Base-by-base conservation (phyloP, 352 stramenopile genomes). In the Globisporangium irregulare region DNA sequence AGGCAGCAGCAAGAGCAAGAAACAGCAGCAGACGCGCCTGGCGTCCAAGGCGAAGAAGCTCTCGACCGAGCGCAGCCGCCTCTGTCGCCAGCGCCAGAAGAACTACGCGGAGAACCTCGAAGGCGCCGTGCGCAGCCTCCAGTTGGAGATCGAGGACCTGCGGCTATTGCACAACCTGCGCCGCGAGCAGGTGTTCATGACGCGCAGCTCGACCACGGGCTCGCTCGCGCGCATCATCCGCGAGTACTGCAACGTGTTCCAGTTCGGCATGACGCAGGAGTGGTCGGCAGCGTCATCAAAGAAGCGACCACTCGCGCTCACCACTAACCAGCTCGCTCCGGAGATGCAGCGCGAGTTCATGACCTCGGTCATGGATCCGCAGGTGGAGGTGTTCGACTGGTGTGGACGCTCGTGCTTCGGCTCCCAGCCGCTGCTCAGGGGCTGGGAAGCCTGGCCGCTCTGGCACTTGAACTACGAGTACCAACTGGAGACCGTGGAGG, bases 361-460 rank as follows among this genome's bases (percentile, higher is more conserved):
- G 15, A 74, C 62, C 43, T 73, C 62, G 55, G 64, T 83, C 25
- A 85, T 85, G 75, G 73, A 80, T 41, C 69, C 72, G 54, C 71
- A 69, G 46, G 73, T 83, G 3, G 59, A 77, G 57, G 73, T 85
- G 6, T 79, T 74, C 46, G 75, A 85, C 69, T 85, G 78, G 78
- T 72, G 68, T 25, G 78, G 76, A 2, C 75, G 72, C 59, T 78
- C 72, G 34, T 66, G 73, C 9, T 56, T 80, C 10, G 77, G 77
- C 15, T 55, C 65, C 8, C 72, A 64, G 48, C 73, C 72, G 22
- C 65, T 85, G 18, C 64, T 79, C 7, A 79, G 79, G 61, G 73
- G 76, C 5, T 82, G 75, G 78, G 73, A 64, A 27, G 74, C 77
- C 41, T 82, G 71, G 75, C 59, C 75, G 27, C 70, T 59, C 59